phyloP scores from a whole-genome alignment of 2,329 filamentous ascomycete species.

The Claviceps sp. region DNA sequence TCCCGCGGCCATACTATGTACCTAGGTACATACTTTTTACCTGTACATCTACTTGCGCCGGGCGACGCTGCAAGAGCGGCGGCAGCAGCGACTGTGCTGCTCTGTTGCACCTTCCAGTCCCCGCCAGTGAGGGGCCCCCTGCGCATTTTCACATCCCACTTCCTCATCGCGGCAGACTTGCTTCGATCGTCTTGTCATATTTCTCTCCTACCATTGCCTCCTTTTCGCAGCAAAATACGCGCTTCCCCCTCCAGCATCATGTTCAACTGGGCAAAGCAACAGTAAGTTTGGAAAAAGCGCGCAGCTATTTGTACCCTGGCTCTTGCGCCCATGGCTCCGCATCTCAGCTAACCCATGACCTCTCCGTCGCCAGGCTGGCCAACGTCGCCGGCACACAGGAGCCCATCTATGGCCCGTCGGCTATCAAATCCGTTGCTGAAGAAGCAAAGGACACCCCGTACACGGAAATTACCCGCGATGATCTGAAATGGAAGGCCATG shows the following conservation, averaged over 20 bases:
- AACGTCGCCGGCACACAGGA: conserved; percentile 91
- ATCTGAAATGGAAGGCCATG: conserved; percentile 71
- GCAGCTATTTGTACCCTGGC: neutral
- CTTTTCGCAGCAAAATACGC: too few relatives aligned
- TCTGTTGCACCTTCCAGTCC: neutral
- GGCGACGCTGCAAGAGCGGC: too few relatives aligned
- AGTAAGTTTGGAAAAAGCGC: conserved; percentile 39
- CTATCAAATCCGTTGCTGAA: conserved; percentile 72
- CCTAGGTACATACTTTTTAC: neutral
- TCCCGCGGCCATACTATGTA: neutral
- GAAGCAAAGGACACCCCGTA: conserved; percentile 68
- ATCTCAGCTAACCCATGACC: conserved; percentile 4
- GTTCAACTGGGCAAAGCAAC: conserved; percentile 92
- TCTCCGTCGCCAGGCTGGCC: conserved; percentile 36
- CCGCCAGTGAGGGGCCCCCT: too few relatives aligned
- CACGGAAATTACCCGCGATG: conserved; percentile 63
- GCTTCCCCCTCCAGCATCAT: conserved; percentile 32
- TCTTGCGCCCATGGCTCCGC: conserved; percentile 2
- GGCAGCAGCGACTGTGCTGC: too few relatives aligned
- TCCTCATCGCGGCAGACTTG: too few relatives aligned
- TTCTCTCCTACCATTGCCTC: neutral
- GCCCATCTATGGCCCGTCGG: conserved; percentile 83
- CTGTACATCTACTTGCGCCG: too few relatives aligned
- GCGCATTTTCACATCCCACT: too few relatives aligned
- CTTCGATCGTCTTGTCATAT: neutral